Evolutionary conservation across 2,329 filamentous ascomycete genomes (phyloP).

Genomic region (Teratosphaeria epicoccoides): DNA sequence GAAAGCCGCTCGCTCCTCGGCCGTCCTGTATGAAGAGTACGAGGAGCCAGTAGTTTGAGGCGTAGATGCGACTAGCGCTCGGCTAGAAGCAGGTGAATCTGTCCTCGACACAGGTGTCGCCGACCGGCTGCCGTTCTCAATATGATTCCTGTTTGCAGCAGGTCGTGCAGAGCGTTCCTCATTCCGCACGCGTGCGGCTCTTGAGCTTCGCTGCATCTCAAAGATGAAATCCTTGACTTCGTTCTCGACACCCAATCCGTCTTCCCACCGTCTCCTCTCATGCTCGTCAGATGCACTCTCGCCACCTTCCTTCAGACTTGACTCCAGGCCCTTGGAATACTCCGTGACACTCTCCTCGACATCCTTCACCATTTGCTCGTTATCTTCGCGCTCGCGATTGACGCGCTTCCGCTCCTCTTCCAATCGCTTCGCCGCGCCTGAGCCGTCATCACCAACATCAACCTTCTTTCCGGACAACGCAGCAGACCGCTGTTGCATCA

Average conservation of each 20-base stretch:
- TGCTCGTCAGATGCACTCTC: constrained; percentile 72
- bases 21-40: constrained; percentile 76
- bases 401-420: constrained; percentile 80
- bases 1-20: constrained; percentile 87
- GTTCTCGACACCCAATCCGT: constrained; percentile 90
- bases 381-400: constrained; percentile 78
- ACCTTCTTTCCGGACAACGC: constrained; percentile 73
- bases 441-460: constrained; percentile 57
- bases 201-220: constrained; percentile 78
- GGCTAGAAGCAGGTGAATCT: constrained; percentile 21
- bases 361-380: constrained; percentile 92
- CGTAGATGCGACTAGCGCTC: constrained; percentile 26
- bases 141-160: constrained; percentile 4
- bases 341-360: constrained; percentile 93
- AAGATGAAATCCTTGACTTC: constrained; percentile 97
- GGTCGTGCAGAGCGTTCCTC: constrained; percentile 36
- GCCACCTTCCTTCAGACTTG: constrained; percentile 71
- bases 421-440: constrained; percentile 69
- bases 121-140: constrained; percentile 21
- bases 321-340: constrained; percentile 74
- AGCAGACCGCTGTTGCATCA: constrained; percentile 97
- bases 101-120: constrained; percentile 18
- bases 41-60: constrained; percentile 33
- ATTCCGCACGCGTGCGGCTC: constrained; percentile 58
- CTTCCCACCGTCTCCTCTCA: constrained; percentile 88